Base-by-base conservation (phyloP, 345 rosid genomes). In the Stellera chamaejasme region DNA sequence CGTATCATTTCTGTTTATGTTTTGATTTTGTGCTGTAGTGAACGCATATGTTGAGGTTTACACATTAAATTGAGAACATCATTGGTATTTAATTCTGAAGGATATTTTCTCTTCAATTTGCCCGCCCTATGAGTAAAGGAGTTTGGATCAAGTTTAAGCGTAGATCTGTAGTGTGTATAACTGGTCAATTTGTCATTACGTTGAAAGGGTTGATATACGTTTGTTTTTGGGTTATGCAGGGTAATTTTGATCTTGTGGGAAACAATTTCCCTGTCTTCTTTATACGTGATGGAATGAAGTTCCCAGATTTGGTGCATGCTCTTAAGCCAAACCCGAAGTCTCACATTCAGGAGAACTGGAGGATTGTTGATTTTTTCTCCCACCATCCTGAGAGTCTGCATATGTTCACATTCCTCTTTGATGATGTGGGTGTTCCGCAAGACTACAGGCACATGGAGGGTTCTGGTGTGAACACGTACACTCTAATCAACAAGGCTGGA, bases 371-470 rank as follows among this genome's bases (percentile, higher is more conserved):
- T 68, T 93, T 89, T 77, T 87, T 87, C 77, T 90, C 99, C 25
- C 95, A 93, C 72, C 85, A 87, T 56, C 99, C 99, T 4, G 97
- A 93, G 75, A 90, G 99, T 64, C 63, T 83, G 69, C 85, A 87
- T 83, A 87, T 82, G 90, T 83, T 93, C 55, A 52, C 87, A 13
- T 93, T 85, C 74, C 82, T 93, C 65, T 93, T 81, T 58, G 99
- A 93, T 66, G 99, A 93, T 68, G 13, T 88, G 26, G 96, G 98
- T 65, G 64, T 92, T 65, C 98, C 98, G 36, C 93, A 75, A 68
- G 94, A 92, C 71, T 92, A 88, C 74, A 75, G 98, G 66, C 98
- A 88, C 78, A 92, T 89, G 97, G 97, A 87, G 2, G 99, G 99
- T 46, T 63, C 65, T 10, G 95, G 97, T 10, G 99, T 93, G 50